Evolutionary conservation across 2,329 filamentous ascomycete species (phyloP).

Genomic region (Penicillium sp.): DNA sequence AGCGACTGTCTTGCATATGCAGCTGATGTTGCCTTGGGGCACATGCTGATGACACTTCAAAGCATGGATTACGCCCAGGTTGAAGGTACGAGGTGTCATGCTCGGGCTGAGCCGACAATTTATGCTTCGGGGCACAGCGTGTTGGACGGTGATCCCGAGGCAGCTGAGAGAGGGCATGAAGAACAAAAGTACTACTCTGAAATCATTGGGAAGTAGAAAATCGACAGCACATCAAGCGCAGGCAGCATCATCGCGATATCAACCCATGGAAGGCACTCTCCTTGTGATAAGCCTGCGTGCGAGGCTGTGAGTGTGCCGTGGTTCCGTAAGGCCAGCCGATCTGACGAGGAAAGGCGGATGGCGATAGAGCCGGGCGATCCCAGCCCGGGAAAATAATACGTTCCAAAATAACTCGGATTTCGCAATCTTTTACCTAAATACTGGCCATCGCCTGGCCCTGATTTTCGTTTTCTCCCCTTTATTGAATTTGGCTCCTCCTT

Average conservation of each 20-base stretch:
- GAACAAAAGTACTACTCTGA: neutral
- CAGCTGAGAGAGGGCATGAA: neutral
- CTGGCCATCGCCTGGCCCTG: neutral
- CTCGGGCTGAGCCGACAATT: neutral
- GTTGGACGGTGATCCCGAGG: neutral
- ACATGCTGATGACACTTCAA: neutral
- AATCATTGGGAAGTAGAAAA: neutral
- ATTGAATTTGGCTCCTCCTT: neutral
- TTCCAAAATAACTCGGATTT: neutral
- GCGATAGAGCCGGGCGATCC: constrained; percentile 19
- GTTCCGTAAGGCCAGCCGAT: constrained; percentile 18
- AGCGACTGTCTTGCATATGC: neutral
- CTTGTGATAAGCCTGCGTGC: constrained; percentile 11
- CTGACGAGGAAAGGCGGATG: constrained; percentile 17
- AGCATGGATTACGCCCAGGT: neutral
- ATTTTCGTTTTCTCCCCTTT: neutral
- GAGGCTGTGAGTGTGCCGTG: constrained; percentile 5
- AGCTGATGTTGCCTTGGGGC: neutral
- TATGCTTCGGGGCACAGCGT: neutral
- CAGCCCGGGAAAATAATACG: constrained; percentile 11
- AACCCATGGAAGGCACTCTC: neutral
- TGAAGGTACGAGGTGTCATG: neutral
- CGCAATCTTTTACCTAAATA: neutral
- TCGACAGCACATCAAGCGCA: neutral
- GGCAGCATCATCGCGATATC: neutral